These are phyloP conservation scores for Craspedostauros australis DNA, from an alignment of 108 stramenopile species.

Conservation along the genomic window DNA sequence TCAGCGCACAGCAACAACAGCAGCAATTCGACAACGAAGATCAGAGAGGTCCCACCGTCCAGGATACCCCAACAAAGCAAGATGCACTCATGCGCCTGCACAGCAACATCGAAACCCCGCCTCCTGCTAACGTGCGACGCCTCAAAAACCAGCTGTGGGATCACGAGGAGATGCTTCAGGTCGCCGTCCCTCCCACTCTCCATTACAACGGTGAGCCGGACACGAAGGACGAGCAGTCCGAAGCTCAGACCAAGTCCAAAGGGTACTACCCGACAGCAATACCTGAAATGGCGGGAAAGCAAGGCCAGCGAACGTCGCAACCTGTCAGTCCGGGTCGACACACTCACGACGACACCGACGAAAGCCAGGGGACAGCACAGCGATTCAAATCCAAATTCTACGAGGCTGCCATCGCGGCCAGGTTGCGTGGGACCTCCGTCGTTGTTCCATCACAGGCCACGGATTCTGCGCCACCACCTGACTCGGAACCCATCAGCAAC, in stretches of 20 bases:
- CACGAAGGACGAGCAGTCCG: neutral
- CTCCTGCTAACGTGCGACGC: conserved; percentile 12
- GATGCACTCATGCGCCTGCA: conserved; percentile 4
- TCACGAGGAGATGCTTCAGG: conserved; percentile 27
- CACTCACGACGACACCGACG: neutral
- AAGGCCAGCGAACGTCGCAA: conserved; percentile 7
- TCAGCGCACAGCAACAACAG: too few relatives aligned
- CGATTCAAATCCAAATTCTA: conserved; percentile 36
- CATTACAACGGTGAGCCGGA: neutral
- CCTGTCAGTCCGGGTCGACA: conserved; percentile 18
- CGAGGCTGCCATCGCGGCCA: conserved; percentile 29
- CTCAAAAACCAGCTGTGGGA: conserved; percentile 38
- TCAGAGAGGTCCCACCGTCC: neutral
- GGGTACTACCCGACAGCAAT: too few relatives aligned
- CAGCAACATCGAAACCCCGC: conserved; percentile 24
- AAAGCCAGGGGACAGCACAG: conserved; percentile 4
- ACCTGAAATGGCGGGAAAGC: conserved; percentile 1
- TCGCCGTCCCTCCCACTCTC: neutral
- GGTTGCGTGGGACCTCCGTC: neutral
- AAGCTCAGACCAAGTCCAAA: neutral
- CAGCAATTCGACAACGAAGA: neutral
- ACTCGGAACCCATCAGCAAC: neutral
- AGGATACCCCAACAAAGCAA: neutral
- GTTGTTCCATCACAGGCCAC: neutral
- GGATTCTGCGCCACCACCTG: neutral